These are phyloP conservation scores for Talaromyces sp. DNA, from an alignment of 2,329 filamentous ascomycete genomes.

Conservation along the genomic window DNA sequence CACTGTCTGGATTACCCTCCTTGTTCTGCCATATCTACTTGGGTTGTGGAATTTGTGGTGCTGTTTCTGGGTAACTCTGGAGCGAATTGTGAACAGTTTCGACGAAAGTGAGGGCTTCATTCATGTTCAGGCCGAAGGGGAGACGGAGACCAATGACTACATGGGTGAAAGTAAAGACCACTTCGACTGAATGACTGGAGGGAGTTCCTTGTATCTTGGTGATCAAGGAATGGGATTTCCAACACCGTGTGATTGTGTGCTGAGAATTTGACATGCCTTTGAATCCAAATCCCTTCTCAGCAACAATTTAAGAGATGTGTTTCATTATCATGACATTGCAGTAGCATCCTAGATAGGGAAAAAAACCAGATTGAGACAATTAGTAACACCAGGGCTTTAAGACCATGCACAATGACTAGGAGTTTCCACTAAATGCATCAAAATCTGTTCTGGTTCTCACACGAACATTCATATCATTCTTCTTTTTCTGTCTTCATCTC, in stretches of 20 bases:
- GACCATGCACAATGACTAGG: background rate
- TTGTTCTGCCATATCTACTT: slow-evolving; percentile 5
- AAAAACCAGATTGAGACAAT: background rate
- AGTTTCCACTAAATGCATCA: background rate
- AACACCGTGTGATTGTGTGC: background rate
- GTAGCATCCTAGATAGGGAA: background rate
- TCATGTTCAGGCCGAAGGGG: background rate
- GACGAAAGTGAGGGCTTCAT: background rate
- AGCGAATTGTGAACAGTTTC: background rate
- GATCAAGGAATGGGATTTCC: background rate
- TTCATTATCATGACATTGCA: background rate
- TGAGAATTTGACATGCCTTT: background rate
- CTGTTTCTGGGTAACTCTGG: background rate
- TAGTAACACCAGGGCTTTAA: background rate
- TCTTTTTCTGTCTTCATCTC: background rate
- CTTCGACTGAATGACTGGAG: background rate
- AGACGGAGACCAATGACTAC: background rate
- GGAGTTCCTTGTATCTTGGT: background rate
- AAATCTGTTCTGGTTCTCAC: background rate
- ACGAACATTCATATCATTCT: background rate
- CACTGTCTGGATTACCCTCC: background rate
- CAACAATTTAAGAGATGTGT: no score
- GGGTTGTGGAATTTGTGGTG: slow-evolving; percentile 12
- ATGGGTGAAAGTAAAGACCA: background rate
- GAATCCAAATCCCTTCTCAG: background rate